These are phyloP conservation scores for Gossypium stocksii DNA, from an alignment of 345 rosid genomes.

Conservation along the genomic window DNA sequence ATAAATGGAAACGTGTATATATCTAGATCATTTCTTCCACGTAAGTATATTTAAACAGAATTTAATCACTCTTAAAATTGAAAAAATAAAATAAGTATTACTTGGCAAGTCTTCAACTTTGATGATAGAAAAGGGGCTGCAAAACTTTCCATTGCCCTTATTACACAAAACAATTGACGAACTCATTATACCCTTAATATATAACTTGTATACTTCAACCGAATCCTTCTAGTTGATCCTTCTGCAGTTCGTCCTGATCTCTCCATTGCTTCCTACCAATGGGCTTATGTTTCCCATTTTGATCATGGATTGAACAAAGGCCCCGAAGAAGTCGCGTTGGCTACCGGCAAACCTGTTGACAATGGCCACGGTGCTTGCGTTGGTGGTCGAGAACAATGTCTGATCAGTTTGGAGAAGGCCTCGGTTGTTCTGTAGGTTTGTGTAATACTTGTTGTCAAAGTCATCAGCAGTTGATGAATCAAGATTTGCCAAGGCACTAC, in stretches of 20 bases:
- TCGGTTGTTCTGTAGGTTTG: conserved; percentile 24
- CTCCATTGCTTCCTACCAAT: conserved; percentile 33
- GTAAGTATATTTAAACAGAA: neutral
- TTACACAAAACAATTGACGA: neutral
- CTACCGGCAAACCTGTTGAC: conserved; percentile 31
- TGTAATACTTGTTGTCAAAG: conserved; percentile 35
- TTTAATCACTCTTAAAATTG: neutral
- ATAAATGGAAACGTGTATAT: too few relatives aligned
- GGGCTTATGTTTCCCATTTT: conserved; percentile 40
- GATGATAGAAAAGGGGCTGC: neutral
- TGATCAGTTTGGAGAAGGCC: conserved; percentile 40
- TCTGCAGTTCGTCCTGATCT: conserved; percentile 32
- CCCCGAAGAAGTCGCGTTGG: conserved; percentile 35
- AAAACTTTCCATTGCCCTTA: neutral
- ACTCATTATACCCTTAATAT: too few relatives aligned
- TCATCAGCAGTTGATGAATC: conserved; percentile 14
- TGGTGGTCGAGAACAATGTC: conserved; percentile 27
- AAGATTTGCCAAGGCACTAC: conserved; percentile 9
- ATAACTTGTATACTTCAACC: too few relatives aligned
- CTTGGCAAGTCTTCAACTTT: neutral
- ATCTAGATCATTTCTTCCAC: neutral
- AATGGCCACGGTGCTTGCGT: conserved; percentile 1
- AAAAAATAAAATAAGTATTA: too few relatives aligned
- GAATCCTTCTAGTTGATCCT: conserved; percentile 25
- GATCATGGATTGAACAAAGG: conserved; percentile 37